Percentiles rank a stretch among this genome's conserved stretches.
Conservation (phyloP, 768 basidiomycete genomes). For the Lentinus brumalis region DNA sequence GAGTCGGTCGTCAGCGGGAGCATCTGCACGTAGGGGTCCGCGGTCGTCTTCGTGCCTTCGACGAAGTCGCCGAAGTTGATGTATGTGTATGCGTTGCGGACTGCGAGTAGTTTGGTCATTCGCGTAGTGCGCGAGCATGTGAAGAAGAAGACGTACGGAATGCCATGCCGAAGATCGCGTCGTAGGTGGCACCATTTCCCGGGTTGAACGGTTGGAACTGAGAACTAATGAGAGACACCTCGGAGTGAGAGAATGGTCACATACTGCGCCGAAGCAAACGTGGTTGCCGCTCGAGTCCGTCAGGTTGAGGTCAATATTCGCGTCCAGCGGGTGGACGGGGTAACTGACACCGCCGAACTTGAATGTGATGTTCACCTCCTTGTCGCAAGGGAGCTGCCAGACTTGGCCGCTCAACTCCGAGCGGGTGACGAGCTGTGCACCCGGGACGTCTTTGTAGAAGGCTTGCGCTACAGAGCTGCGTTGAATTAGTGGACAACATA, state of each 20-base stretch:
- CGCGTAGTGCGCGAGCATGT: too few species aligned
- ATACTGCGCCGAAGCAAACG: slow-evolving; percentile 47
- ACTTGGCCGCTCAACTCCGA: slow-evolving; percentile 40
- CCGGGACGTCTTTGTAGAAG: slow-evolving; percentile 58
- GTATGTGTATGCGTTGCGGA: slow-evolving; percentile 64
- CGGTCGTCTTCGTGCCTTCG: slow-evolving; percentile 56
- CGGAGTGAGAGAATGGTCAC: slow-evolving; percentile 13
- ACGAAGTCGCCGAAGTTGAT: slow-evolving; percentile 62
- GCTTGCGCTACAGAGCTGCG: slow-evolving; percentile 48
- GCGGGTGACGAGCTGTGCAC: slow-evolving; percentile 49
- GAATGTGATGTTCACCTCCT: slow-evolving; percentile 67
- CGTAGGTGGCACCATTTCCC: slow-evolving; percentile 50
- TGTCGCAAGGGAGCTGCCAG: slow-evolving; percentile 66
- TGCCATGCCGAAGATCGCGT: slow-evolving; percentile 73
- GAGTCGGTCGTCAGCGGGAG: slow-evolving; percentile 53
- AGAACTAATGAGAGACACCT: not conserved
- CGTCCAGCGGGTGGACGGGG: slow-evolving; percentile 70
- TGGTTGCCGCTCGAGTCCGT: slow-evolving; percentile 27
- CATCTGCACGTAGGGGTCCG: slow-evolving; percentile 43
- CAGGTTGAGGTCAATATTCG: slow-evolving; percentile 33
- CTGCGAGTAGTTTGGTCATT: slow-evolving; percentile 33
- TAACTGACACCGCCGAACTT: slow-evolving; percentile 56
- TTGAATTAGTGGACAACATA: too few species aligned
- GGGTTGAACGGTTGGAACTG: slow-evolving; percentile 74
- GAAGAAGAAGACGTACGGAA: slow-evolving; percentile 50